These are phyloP conservation scores for Nadsonia fulvescens DNA, from an alignment of 805 yeast genomes.

Conservation along the genomic window DNA sequence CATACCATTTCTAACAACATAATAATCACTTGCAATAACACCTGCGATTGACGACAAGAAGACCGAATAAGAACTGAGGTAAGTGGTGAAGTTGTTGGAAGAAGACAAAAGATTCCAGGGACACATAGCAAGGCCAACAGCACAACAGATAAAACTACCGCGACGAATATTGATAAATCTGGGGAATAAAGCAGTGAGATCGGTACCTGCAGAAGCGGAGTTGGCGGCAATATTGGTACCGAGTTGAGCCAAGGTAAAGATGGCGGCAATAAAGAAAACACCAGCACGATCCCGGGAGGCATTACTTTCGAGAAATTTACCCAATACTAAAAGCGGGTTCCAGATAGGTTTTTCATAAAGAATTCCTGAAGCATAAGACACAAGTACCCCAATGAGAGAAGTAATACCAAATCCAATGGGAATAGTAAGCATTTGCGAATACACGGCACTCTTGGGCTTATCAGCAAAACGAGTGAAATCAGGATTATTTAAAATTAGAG, in stretches of 20 bases:
- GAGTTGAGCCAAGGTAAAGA: slow-evolving; percentile 57
- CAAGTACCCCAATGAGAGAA: slow-evolving; percentile 68
- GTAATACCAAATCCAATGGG: slow-evolving; percentile 69
- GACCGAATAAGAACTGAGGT: slow-evolving; percentile 63
- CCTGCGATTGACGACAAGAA: slow-evolving; percentile 76
- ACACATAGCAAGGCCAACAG: slow-evolving; percentile 49
- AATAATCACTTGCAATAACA: slow-evolving; percentile 42
- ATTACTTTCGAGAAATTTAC: slow-evolving; percentile 34
- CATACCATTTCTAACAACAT: slow-evolving; percentile 55
- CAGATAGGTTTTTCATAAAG: slow-evolving; percentile 57
- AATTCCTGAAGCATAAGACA: slow-evolving; percentile 57
- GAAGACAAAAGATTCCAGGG: slow-evolving; percentile 70
- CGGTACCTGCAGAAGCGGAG: slow-evolving; percentile 33
- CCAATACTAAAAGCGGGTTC: slow-evolving; percentile 70
- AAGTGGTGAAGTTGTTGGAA: slow-evolving; percentile 60
- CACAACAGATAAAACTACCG: slow-evolving; percentile 65
- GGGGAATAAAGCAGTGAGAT: slow-evolving; percentile 31
- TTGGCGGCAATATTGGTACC: slow-evolving; percentile 56
- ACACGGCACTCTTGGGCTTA: slow-evolving; percentile 30
- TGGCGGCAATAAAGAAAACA: slow-evolving; percentile 53
- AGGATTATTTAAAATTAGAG: slow-evolving; percentile 76
- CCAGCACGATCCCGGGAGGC: slow-evolving; percentile 48
- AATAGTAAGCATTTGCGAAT: slow-evolving; percentile 44
- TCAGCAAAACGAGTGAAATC: slow-evolving; percentile 75
- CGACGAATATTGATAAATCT: slow-evolving; percentile 42